These are phyloP conservation scores for Physcomitrium patens DNA, from an alignment of 225 moss, liverwort and hornwort genomes.

Conservation along the genomic window DNA sequence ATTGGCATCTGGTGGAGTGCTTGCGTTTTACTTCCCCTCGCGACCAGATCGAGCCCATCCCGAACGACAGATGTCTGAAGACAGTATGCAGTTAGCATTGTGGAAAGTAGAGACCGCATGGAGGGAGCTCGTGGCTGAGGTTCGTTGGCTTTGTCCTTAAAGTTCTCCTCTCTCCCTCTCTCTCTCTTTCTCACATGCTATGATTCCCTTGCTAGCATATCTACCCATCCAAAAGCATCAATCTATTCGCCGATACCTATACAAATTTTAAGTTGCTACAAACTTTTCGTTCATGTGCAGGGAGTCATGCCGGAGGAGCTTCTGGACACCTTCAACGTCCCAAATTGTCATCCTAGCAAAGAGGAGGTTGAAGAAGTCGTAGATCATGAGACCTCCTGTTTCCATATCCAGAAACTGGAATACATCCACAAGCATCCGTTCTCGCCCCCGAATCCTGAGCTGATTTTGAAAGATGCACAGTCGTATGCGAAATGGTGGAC, in stretches of 20 bases:
- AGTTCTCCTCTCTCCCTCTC: too few relatives aligned
- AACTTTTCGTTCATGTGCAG: constrained; percentile 26
- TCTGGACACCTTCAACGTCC: constrained; percentile 43
- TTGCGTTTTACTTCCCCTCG: constrained; percentile 32
- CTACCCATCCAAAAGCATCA: background rate
- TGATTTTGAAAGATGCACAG: constrained; percentile 36
- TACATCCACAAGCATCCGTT: constrained; percentile 14
- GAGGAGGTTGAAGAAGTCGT: constrained; percentile 51
- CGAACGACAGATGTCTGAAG: constrained; percentile 32
- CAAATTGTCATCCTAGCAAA: constrained; percentile 39
- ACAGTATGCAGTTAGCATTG: background rate
- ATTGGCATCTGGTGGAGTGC: constrained; percentile 50
- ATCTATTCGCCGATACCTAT: constrained; percentile 1
- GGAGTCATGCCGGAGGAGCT: constrained; percentile 40
- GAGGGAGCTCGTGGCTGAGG: constrained; percentile 49
- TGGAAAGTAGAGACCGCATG: constrained; percentile 28
- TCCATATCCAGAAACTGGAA: constrained; percentile 46
- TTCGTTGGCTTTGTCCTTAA: background rate
- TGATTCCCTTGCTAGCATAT: too few relatives aligned
- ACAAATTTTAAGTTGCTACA: background rate
- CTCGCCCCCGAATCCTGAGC: background rate
- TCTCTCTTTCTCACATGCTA: too few relatives aligned
- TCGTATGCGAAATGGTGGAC: constrained; percentile 18
- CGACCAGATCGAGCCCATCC: constrained; percentile 41
- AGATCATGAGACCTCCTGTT: constrained; percentile 29